phyloP scores from a whole-genome alignment of 495 filamentous ascomycete genomes.

The Viridothelium virens region DNA sequence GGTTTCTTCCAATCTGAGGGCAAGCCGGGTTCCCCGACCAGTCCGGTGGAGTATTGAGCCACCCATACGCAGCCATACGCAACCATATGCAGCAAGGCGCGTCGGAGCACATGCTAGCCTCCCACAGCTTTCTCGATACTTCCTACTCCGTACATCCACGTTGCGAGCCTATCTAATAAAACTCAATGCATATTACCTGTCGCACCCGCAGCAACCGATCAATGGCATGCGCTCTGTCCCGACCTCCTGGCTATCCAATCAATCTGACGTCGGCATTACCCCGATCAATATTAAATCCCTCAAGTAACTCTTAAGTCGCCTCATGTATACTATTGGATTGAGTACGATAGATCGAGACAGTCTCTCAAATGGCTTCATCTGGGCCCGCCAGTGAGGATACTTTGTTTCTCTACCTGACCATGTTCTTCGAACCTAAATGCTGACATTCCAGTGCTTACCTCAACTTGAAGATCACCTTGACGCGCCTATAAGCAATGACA shows the following conservation, averaged over 20 bases:
- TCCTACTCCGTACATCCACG: too few relatives aligned
- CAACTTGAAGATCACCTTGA: background rate
- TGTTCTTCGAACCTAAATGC: background rate
- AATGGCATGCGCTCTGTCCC: background rate
- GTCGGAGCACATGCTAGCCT: conserved; percentile 4
- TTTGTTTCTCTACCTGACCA: background rate
- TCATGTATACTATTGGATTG: background rate
- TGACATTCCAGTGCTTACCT: conserved; percentile 4
- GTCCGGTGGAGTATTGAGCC: background rate
- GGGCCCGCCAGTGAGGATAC: background rate
- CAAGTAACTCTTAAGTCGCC: background rate
- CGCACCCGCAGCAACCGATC: background rate
- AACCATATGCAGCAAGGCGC: background rate
- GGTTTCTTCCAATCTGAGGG: background rate
- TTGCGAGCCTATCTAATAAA: background rate
- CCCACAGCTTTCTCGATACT: background rate
- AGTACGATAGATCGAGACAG: background rate
- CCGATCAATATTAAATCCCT: background rate
- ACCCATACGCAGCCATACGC: background rate
- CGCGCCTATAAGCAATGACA: background rate
- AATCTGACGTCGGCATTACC: background rate
- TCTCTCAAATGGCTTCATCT: background rate
- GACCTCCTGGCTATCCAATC: background rate
- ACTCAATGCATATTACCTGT: background rate
- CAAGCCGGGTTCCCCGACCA: background rate